phyloP scores from a whole-genome alignment of 352 stramenopile species.

The Elongisporangium senticosum region DNA sequence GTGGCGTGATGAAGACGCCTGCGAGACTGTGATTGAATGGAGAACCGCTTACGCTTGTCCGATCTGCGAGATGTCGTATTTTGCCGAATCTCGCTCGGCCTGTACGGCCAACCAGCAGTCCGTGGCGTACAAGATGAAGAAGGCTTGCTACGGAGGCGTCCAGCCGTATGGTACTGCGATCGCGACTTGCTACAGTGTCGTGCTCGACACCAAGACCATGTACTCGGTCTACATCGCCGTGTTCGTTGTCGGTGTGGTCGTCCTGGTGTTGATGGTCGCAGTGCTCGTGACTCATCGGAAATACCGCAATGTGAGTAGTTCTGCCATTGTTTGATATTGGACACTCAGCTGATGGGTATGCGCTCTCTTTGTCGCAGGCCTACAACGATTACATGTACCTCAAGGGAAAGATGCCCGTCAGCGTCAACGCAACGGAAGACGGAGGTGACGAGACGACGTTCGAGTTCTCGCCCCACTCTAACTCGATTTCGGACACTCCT shows the following conservation, averaged over 20 bases:
- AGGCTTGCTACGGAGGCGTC: constrained; percentile 53
- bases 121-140: constrained; percentile 47
- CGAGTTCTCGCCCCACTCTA: constrained; percentile 62
- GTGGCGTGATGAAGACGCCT: constrained; percentile 38
- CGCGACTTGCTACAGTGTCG: constrained; percentile 60
- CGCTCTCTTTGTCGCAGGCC: constrained; percentile 7
- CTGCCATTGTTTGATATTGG: not conserved
- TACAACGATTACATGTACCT: constrained; percentile 84
- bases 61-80: constrained; percentile 55
- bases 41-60: constrained; percentile 65
- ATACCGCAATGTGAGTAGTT: constrained; percentile 48
- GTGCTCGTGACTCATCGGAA: constrained; percentile 74
- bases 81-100: constrained; percentile 52
- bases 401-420: constrained; percentile 65
- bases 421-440: constrained; percentile 47
- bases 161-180: constrained; percentile 37
- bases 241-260: constrained; percentile 52
- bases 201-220: constrained; percentile 63
- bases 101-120: constrained; percentile 55
- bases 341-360: not conserved
- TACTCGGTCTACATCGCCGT: constrained; percentile 70
- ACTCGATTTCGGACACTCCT: constrained; percentile 16
- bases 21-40: constrained; percentile 57
- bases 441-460: constrained; percentile 70
- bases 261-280: constrained; percentile 58